Percentiles rank a stretch among this genome's conserved stretches.
These are phyloP conservation scores for Blechomonas ayalai DNA, from an alignment of 208 protist species.

Conservation along the genomic window DNA sequence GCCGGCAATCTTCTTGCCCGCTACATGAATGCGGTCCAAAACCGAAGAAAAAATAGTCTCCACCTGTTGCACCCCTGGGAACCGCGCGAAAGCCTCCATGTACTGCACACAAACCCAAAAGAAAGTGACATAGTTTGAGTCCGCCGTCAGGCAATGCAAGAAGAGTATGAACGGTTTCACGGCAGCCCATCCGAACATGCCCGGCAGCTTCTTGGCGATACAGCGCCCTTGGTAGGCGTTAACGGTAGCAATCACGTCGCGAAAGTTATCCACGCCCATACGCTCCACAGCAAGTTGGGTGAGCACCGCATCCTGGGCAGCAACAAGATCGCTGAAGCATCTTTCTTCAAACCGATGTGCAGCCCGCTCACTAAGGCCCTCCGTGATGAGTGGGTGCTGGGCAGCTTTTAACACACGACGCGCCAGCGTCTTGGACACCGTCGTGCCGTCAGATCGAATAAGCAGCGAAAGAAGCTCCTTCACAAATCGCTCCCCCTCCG, in stretches of 20 bases:
- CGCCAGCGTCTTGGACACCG: conserved; percentile 21
- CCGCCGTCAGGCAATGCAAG: conserved; percentile 65
- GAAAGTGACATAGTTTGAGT: conserved; percentile 84
- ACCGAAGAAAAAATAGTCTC: conserved; percentile 61
- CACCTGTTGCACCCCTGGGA: conserved; percentile 53
- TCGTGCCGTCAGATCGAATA: conserved; percentile 12
- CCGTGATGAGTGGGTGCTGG: conserved; percentile 68
- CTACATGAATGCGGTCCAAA: conserved; percentile 62
- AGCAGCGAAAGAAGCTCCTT: conserved; percentile 47
- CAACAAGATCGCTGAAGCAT: conserved; percentile 52
- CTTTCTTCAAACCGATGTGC: conserved; percentile 47
- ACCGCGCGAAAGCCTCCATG: conserved; percentile 68
- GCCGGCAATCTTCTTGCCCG: conserved; percentile 30
- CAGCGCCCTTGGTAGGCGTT: conserved; percentile 63
- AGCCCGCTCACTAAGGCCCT: conserved; percentile 17
- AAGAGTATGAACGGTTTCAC: conserved; percentile 64
- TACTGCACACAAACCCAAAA: conserved; percentile 84
- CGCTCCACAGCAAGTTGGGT: conserved; percentile 65
- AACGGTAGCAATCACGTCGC: conserved; percentile 56
- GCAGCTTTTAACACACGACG: conserved; percentile 50
- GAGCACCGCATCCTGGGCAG: conserved; percentile 62
- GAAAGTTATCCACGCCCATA: conserved; percentile 53
- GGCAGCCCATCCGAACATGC: conserved; percentile 79
- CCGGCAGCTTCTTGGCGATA: conserved; percentile 44
- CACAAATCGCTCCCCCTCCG: conserved; percentile 66